These are phyloP conservation scores for Fusarium temperatum DNA, from an alignment of 2,329 filamentous ascomycete species.

Conservation along the genomic window DNA sequence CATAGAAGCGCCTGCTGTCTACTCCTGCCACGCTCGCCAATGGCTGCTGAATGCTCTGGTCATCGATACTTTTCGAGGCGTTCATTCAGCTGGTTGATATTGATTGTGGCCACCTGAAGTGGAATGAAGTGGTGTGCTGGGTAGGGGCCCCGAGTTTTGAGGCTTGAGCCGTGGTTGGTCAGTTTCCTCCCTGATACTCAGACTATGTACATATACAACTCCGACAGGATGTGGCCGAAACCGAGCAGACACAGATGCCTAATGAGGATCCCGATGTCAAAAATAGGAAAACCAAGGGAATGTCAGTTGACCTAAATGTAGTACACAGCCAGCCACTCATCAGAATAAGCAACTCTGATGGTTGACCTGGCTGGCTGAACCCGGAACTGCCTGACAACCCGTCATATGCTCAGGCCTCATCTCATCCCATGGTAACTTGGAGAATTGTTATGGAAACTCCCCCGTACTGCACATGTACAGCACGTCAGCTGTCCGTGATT, in stretches of 20 bases:
- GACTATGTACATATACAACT: background rate
- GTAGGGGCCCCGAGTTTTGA: constrained; percentile 2
- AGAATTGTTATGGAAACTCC: constrained; percentile 8
- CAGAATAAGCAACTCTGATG: constrained; percentile 15
- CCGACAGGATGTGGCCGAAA: constrained; percentile 15
- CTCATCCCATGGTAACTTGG: background rate
- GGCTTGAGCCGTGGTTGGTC: constrained; percentile 17
- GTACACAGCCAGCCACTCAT: constrained; percentile 1
- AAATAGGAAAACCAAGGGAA: constrained; percentile 6
- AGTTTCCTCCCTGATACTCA: background rate
- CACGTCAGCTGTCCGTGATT: constrained; percentile 16
- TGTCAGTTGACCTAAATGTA: constrained; percentile 20
- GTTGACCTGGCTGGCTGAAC: constrained; percentile 30
- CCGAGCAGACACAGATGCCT: constrained; percentile 4
- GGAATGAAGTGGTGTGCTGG: constrained; percentile 26
- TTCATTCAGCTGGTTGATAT: constrained; percentile 15
- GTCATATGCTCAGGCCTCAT: constrained; percentile 20
- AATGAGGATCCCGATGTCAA: constrained; percentile 10
- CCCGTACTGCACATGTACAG: background rate
- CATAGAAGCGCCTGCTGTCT: background rate
- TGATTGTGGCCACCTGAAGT: background rate
- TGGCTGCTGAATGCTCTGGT: background rate
- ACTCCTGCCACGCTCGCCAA: constrained; percentile 7
- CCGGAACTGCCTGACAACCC: constrained; percentile 10
- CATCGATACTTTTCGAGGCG: background rate